Base-by-base conservation (phyloP, 495 filamentous ascomycete species). In the Talaromyces trachyspermus region DNA sequence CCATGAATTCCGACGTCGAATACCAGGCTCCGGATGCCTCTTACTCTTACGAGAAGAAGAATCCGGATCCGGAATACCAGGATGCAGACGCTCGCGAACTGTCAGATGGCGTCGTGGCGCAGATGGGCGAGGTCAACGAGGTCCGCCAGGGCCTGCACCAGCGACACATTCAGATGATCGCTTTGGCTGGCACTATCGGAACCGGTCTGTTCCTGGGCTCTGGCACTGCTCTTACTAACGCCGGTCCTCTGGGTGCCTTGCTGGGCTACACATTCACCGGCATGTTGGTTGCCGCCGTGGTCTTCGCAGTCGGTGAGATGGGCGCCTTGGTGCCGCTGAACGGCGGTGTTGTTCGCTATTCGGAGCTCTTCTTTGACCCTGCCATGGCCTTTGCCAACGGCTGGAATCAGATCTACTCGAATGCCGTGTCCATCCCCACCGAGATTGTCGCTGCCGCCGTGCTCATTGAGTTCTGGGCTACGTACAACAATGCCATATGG, bases 171-270 rank as follows among this genome's bases (percentile, higher is more conserved):
- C 64, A 71, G 58, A 74, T 72, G 68, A 71, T 74, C 15, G 66
- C 65, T 27, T 59, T 74, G 22, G 68, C 68, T 7, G 68, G 68
- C 20, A 64, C 66, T 1, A 62, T 72, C 29, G 66, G 66, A 15
- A 58, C 57, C 7, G 56, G 59, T 32, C 49, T 62, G 2, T 62
- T 62, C 20, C 51, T 65, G 30, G 54, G 53, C 46, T 82, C 78
- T 30, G 79, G 80, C 36, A 61, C 70, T 37, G 74, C 77, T 15
- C 72, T 84, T 43, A 71, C 74, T 18, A 61, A 67, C 42, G 76
- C 74, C 48, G 81, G 81, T 2, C 86, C 86, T 25, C 78, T 65
- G 7, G 72, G 80, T 10, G 54, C 56, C 3, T 56, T 65, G 41
- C 45, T 65, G 15, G 60, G 51, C 8, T 66, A 66, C 35, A 38